Conservation (phyloP, 2,329 filamentous ascomycete genomes). For the Cladosporium oxysporum region DNA sequence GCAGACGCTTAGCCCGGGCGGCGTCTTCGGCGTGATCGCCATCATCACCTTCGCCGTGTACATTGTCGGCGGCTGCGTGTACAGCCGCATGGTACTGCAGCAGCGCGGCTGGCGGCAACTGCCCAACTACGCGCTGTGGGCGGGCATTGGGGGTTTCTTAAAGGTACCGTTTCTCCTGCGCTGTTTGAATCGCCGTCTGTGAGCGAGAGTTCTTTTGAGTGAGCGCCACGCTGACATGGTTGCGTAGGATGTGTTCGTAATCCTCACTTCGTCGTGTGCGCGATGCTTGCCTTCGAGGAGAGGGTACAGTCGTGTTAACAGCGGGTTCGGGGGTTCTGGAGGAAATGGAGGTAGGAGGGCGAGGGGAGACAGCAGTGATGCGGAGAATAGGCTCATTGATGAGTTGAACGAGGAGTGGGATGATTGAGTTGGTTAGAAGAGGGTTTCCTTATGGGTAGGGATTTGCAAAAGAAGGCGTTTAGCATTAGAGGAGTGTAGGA, state of each 20-base stretch:
- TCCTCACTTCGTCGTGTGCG: slow-evolving; percentile 68
- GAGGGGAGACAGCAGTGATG: slow-evolving; percentile 60
- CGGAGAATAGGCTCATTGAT: slow-evolving; percentile 92
- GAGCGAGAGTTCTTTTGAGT: neutral
- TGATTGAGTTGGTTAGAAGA: slow-evolving; percentile 50
- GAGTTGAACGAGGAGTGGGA: slow-evolving; percentile 98
- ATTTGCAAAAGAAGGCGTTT: neutral
- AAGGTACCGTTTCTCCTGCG: slow-evolving; percentile 57
- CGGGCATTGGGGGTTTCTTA: slow-evolving; percentile 80
- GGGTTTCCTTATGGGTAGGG: neutral
- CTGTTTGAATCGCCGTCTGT: neutral
- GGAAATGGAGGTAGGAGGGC: slow-evolving; percentile 39
- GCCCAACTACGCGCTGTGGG: slow-evolving; percentile 93
- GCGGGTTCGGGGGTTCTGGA: neutral
- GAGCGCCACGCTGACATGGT: neutral
- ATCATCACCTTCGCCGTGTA: slow-evolving; percentile 80
- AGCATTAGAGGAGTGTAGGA: slow-evolving; percentile 1
- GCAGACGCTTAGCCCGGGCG: slow-evolving; percentile 66
- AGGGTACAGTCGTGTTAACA: slow-evolving; percentile 66
- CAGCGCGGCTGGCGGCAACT: slow-evolving; percentile 93
- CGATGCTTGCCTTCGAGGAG: slow-evolving; percentile 64
- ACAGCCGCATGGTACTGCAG: slow-evolving; percentile 91
- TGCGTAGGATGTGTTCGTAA: slow-evolving; percentile 61
- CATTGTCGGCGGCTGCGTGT: slow-evolving; percentile 87
- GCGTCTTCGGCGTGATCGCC: slow-evolving; percentile 85